Base-by-base conservation (phyloP, 371 early-diverging fungal species). In the Saksenaea vasiformis region DNA sequence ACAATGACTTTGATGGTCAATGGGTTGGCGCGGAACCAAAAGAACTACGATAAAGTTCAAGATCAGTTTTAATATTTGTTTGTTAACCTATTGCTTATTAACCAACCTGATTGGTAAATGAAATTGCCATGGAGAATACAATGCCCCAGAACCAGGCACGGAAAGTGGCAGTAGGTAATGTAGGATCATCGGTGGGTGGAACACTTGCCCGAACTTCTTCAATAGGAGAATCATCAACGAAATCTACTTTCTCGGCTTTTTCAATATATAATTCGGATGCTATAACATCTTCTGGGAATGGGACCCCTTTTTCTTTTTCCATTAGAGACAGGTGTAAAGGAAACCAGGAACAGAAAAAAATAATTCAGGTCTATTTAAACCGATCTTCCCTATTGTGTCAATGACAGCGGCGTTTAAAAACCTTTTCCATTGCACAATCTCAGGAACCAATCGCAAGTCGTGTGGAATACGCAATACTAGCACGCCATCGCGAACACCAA, bases 131-230 rank as follows among this genome's bases (percentile, higher is more conserved):
- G 17, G 85, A 84, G 60, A 91, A 89, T 34, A 90, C 69, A 28
- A 88, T 70, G 3, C 91, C 91, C 55, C 94, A 80, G 13, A 90
- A 71, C 85, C 89, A 88, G 7, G 91, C 84, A 35, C 95, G 83
- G 68, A 92, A 89, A 10, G 95, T 93, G 54, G 90, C 72, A 8
- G 87, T 84, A 7, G 93, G 92, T 39, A 89, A 67, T 0, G 86
- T 67, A 0, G 89, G 79, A 60, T 90, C 84, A 53, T 92, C 92
- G 31, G 73, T 78, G 34, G 84, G 86, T 63, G 85, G 79, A 0
- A 90, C 85, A 14, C 85, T 86, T 0, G 88, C 77, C 56, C 90
- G 84, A 37, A 90, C 89, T 56, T 83, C 86, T 60, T 90, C 89
- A 67, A 87, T 87, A 2, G 90, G 90, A 14, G 90, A 90, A 56